These are phyloP conservation scores for Suhomyces prunicola DNA, from an alignment of 805 yeast genomes.

Conservation along the genomic window DNA sequence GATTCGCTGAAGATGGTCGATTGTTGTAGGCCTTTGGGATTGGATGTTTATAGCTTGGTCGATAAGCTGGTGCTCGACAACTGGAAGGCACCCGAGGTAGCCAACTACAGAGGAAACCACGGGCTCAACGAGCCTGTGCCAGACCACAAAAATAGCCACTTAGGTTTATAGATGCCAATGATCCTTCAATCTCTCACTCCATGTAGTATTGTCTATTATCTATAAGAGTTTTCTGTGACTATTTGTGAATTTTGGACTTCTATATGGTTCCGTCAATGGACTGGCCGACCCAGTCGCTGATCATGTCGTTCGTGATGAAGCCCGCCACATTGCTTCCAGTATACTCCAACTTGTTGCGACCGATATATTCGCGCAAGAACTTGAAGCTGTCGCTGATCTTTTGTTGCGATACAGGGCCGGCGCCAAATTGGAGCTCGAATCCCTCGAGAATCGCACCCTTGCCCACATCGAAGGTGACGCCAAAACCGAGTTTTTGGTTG, in stretches of 20 bases:
- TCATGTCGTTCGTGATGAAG: constrained; percentile 38
- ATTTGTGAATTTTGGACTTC: too few species aligned
- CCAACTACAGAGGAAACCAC: constrained; percentile 55
- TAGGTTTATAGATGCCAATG: too few species aligned
- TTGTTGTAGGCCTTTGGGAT: constrained; percentile 61
- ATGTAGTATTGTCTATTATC: too few species aligned
- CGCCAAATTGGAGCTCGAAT: constrained; percentile 14
- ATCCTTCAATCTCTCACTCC: too few species aligned
- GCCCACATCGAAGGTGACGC: constrained; percentile 44
- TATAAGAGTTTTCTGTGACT: too few species aligned
- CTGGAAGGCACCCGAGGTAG: constrained; percentile 53
- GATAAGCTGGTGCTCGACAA: constrained; percentile 42
- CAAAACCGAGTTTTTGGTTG: constrained; percentile 28
- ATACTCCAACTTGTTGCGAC: constrained; percentile 20
- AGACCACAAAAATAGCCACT: too few species aligned
- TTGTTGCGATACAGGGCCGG: not conserved
- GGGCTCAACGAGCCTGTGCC: constrained; percentile 41
- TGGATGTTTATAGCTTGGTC: constrained; percentile 56
- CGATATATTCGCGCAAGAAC: constrained; percentile 26
- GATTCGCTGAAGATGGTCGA: constrained; percentile 52
- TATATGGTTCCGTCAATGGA: constrained; percentile 44
- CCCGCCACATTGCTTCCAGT: constrained; percentile 46
- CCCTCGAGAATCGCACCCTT: constrained; percentile 33
- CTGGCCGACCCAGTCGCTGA: constrained; percentile 46
- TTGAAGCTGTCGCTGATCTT: constrained; percentile 28